These are phyloP conservation scores for Mesotaenium endlicherianum DNA, from an alignment of 139 green algal species.

Conservation along the genomic window DNA sequence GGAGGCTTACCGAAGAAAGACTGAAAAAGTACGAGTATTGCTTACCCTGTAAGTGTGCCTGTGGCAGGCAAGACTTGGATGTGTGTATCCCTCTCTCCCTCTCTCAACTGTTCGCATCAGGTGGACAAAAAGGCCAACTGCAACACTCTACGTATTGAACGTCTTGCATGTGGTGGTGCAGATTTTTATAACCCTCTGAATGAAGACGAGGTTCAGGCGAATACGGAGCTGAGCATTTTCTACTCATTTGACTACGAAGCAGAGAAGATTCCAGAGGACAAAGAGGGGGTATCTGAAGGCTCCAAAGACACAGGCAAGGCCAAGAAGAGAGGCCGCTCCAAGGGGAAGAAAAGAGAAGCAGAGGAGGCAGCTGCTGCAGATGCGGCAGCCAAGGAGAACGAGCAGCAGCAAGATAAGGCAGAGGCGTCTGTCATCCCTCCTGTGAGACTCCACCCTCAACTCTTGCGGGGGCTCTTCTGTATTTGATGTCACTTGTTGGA, in stretches of 20 bases:
- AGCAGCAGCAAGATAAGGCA: background rate
- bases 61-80: background rate
- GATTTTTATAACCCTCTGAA: slow-evolving; percentile 5
- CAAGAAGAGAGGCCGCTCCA: too few species aligned
- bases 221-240: slow-evolving; percentile 33
- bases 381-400: background rate
- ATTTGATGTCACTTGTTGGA: too few species aligned
- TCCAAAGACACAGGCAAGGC: too few species aligned
- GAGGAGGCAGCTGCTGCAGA: background rate
- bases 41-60: slow-evolving; percentile 30
- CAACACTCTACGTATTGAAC: background rate
- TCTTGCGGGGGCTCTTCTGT: background rate
- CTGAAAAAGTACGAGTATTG: slow-evolving; percentile 53
- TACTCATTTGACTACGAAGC: slow-evolving; percentile 27
- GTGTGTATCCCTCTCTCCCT: background rate
- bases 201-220: slow-evolving; percentile 26
- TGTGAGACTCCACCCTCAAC: background rate
- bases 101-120: background rate
- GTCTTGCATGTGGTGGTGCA: slow-evolving; percentile 3
- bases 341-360: too few species aligned
- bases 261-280: too few species aligned
- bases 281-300: too few species aligned
- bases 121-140: background rate
- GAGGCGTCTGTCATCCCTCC: background rate
- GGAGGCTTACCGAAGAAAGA: slow-evolving; percentile 27